Base-by-base conservation (phyloP, 2,329 filamentous ascomycete species). In the Mycosphaerella sp. region DNA sequence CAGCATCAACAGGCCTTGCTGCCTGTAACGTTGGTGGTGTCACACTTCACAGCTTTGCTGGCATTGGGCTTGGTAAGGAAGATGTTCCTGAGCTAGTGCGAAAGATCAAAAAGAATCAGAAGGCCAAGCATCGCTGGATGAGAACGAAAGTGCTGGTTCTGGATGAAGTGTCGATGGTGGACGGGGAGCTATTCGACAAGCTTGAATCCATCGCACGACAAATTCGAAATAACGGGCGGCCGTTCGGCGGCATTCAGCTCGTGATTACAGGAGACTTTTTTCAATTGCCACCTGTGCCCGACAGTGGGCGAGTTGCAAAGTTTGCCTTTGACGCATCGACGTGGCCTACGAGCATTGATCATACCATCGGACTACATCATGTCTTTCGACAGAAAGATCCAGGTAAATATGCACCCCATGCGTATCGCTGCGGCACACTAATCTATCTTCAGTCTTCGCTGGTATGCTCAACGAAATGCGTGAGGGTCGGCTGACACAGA, bases 81-180 rank as follows among this genome's bases (percentile, higher is more conserved):
- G 80, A 87, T 39, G 86, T 85, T 3, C 80, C 83, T 12, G 82
- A 86, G 32, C 77, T 98, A 23, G 81, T 96, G 48, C 93, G 88
- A 70, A 98, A 96, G 78, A 89, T 98, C 63, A 86, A 87, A 63
- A 82, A 84, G 55, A 96, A 97, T 62, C 78, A 81, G 14, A 97
- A 96, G 69, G 89, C 90, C 21, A 92, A 87, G 68, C 86, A 83
- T 59, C 82, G 92, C 40, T 98, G 95, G 95, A 74, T 95, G 60
- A 82, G 84, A 53, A 95, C 90, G 0, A 95, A 91, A 66, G 83
- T 89, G 10, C 79, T 98, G 23, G 80, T 98, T 62, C 82, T 98
- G 64, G 93, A 98, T 71, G 93, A 98, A 69, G 85, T 98, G 3
- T 97, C 93, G 10, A 98, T 98, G 95, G 91, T 98, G 4, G 93